Percentiles rank a stretch among this genome's conserved stretches.
phyloP scores from a whole-genome alignment of 2,329 filamentous ascomycete species.

The Alternaria triticina region DNA sequence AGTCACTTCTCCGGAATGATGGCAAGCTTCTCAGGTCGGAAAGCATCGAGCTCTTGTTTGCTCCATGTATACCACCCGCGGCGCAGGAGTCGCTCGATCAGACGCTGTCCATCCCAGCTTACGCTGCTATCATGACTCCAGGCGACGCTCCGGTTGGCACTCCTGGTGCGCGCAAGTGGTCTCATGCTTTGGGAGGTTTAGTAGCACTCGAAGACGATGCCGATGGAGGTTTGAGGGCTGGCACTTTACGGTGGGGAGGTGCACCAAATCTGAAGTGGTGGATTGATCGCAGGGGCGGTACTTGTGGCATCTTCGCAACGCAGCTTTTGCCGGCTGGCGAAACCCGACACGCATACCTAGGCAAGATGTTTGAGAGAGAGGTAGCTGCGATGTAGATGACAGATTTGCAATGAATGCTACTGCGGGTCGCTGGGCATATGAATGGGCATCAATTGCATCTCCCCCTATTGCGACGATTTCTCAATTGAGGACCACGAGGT shows the following conservation, averaged over 20 bases:
- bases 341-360: slow-evolving; percentile 18
- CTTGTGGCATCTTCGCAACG: slow-evolving; percentile 33
- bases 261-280: slow-evolving; percentile 34
- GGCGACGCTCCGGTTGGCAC: slow-evolving; percentile 19
- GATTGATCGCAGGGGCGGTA: slow-evolving; percentile 33
- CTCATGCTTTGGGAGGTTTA: slow-evolving; percentile 22
- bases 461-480: neutral
- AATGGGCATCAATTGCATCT: neutral
- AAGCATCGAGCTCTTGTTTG: slow-evolving; percentile 23
- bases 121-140: slow-evolving; percentile 21
- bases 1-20: slow-evolving; percentile 24
- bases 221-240: slow-evolving; percentile 12
- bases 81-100: slow-evolving; percentile 10
- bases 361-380: slow-evolving; percentile 26
- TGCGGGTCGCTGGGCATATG: neutral
- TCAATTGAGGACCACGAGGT: neutral
- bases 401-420: neutral
- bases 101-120: slow-evolving; percentile 3
- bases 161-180: slow-evolving; percentile 17
- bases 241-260: slow-evolving; percentile 27
- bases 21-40: slow-evolving; percentile 20
- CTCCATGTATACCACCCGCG: slow-evolving; percentile 8
- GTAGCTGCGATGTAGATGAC: slow-evolving; percentile 10
- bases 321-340: slow-evolving; percentile 36
- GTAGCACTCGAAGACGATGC: slow-evolving; percentile 19